These are phyloP conservation scores for Fraxinus baroniana DNA, from an alignment of 305 asterid species.

Conservation along the genomic window DNA sequence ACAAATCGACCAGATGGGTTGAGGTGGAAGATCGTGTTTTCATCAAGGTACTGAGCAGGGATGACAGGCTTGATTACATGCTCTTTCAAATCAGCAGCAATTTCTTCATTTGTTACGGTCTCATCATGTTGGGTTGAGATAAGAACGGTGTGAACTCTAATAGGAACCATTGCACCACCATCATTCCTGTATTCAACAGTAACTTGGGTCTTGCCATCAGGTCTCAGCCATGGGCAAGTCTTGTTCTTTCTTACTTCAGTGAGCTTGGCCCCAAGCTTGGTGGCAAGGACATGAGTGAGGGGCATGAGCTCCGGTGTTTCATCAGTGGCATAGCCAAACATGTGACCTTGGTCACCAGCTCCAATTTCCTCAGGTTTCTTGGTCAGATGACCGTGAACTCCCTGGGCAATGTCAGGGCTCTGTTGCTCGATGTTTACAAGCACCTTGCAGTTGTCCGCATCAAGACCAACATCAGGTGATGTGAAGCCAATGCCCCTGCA, in stretches of 20 bases:
- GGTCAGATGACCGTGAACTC: constrained; percentile 37
- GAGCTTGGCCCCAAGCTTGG: constrained; percentile 30
- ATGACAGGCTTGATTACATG: constrained; percentile 29
- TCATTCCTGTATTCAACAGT: constrained; percentile 29
- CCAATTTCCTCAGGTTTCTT: constrained; percentile 38
- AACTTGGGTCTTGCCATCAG: constrained; percentile 32
- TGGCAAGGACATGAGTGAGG: constrained; percentile 30
- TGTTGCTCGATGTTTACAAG: constrained; percentile 38
- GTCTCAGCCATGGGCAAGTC: constrained; percentile 32
- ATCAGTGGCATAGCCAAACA: constrained; percentile 34
- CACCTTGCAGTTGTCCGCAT: constrained; percentile 37
- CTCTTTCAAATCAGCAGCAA: constrained; percentile 24
- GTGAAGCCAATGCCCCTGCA: constrained; percentile 37
- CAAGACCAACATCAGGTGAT: constrained; percentile 34
- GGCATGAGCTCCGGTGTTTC: constrained; percentile 33
- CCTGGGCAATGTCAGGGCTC: constrained; percentile 38
- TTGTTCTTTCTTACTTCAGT: constrained; percentile 33
- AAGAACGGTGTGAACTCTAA: constrained; percentile 32
- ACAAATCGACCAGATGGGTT: constrained; percentile 33
- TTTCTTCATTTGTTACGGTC: constrained; percentile 23
- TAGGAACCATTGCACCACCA: constrained; percentile 29
- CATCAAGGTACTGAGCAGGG: constrained; percentile 29
- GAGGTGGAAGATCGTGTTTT: constrained; percentile 30
- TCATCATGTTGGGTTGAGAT: constrained; percentile 31
- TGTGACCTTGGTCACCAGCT: constrained; percentile 35